Conservation (phyloP, 2,329 filamentous ascomycete genomes). For the Thyridium curvatum region DNA sequence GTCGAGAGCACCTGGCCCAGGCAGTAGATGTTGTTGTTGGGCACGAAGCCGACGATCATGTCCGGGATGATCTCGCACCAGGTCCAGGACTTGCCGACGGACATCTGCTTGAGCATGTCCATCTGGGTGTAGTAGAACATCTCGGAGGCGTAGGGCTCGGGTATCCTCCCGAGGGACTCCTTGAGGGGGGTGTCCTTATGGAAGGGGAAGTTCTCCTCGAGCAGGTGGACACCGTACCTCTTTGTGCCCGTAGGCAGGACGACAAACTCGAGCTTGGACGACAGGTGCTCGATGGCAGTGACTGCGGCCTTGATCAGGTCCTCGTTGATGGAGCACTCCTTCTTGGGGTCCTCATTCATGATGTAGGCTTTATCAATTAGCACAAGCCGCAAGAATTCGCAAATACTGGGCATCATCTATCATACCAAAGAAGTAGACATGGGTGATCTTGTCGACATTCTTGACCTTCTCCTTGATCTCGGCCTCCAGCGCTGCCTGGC, state of each 20-base stretch:
- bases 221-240: slow-evolving; percentile 24
- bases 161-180: slow-evolving; percentile 31
- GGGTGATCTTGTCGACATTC: slow-evolving; percentile 28
- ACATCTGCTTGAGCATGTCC: slow-evolving; percentile 27
- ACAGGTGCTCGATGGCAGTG: slow-evolving; percentile 26
- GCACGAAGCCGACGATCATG: slow-evolving; percentile 34
- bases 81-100: slow-evolving; percentile 30
- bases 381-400: no score
- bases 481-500: slow-evolving; percentile 20
- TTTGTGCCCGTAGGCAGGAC: slow-evolving; percentile 35
- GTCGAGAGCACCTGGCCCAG: slow-evolving; percentile 30
- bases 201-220: slow-evolving; percentile 17
- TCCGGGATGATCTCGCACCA: slow-evolving; percentile 38
- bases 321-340: slow-evolving; percentile 26
- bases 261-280: slow-evolving; percentile 28
- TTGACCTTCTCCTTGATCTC: slow-evolving; percentile 25
- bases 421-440: slow-evolving; percentile 35
- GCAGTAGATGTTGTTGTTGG: slow-evolving; percentile 34
- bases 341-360: slow-evolving; percentile 23
- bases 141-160: slow-evolving; percentile 30
- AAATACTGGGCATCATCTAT: background rate
- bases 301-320: slow-evolving; percentile 30
- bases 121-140: slow-evolving; percentile 41
- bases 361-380: slow-evolving; percentile 21
- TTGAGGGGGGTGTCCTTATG: slow-evolving; percentile 26